Percentiles rank a stretch among this genome's conserved stretches.
Conservation (phyloP, 2,329 filamentous ascomycete genomes). For the Endoconidiophora polonica region DNA sequence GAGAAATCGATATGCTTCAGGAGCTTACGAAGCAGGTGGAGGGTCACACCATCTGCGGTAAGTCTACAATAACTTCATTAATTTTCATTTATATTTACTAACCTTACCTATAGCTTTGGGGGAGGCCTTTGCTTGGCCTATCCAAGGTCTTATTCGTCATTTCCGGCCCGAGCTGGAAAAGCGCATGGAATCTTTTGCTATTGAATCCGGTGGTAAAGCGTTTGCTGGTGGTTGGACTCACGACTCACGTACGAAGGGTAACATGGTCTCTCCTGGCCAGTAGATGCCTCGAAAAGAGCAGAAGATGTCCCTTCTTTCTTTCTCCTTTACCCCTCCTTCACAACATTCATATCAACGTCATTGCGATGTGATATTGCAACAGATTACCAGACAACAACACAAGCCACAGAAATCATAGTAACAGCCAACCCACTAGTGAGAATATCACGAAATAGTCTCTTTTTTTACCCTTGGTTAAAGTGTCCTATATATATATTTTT, state of each 20-base stretch:
- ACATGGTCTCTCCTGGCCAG: constrained; percentile 78
- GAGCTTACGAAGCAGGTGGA: constrained; percentile 99
- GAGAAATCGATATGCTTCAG: constrained; percentile 98
- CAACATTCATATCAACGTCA: not conserved
- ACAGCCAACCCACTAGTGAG: too few relatives aligned
- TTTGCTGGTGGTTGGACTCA: constrained; percentile 80
- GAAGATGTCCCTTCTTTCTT: not conserved
- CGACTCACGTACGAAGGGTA: constrained; percentile 57
- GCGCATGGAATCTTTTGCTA: constrained; percentile 65
- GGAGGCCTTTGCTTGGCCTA: constrained; percentile 96
- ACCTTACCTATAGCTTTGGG: constrained; percentile 49
- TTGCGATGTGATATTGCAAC: not conserved
- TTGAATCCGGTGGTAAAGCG: constrained; percentile 54
- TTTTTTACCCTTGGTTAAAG: not conserved
- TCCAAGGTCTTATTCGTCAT: constrained; percentile 94
- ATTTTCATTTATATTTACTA: constrained; percentile 15
- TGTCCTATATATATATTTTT: too few relatives aligned
- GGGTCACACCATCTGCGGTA: constrained; percentile 95
- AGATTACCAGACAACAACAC: too few relatives aligned
- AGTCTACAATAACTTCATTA: constrained; percentile 19
- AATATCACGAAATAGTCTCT: not conserved
- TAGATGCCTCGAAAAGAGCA: constrained; percentile 28
- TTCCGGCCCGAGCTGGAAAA: constrained; percentile 93
- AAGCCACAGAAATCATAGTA: too few relatives aligned
- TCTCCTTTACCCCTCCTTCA: too few relatives aligned